Base-by-base conservation (phyloP, 352 stramenopile genomes). In the Phytophthora citricola region DNA sequence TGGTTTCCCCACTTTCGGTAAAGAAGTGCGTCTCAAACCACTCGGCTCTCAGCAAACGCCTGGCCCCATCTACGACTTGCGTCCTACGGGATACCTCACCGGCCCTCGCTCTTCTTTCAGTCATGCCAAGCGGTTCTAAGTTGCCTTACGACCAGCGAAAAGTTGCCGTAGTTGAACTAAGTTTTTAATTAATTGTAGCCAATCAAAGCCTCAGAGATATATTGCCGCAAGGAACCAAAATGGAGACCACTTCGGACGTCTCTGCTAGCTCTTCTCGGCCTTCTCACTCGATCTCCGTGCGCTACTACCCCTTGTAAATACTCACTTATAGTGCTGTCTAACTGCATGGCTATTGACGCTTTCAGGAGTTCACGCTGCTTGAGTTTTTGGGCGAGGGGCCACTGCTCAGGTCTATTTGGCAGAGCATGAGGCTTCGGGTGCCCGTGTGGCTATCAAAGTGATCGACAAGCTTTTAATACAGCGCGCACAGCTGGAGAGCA, bases 371-470 rank as follows among this genome's bases (percentile, higher is more conserved):
- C 52, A 78, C 76, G 38, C 66, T 92, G 53, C 71, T 88, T 24
- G 86, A 91, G 56, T 91, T 94, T 49, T 66, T 94, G 4, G 86
- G 86, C 31, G 79, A 91, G 58, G 86, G 11, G 84, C 86, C 22
- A 92, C 86, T 7, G 86, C 86, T 26, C 84, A 94, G 38, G 82
- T 94, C 41, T 93, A 94, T 71, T 55, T 90, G 39, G 86, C 86
- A 12, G 61, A 85, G 32, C 75, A 78, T 62, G 60, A 75, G n/a
- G 46, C 56, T n/a, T 76, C 73, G 1, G 57, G 45, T 10, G 51
- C 53, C 0, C 58, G 58, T 24, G 78, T 93, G n/a, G 87, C 85
- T 14, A 87, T 95, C 61, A 92, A 95, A 75, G 83, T 92, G 52
- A 81, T 95, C 40, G 87, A 95, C 70, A 93, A 95, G 66, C 69